A percentile compares a stretch with the other conserved stretches of the same genome.
These are phyloP conservation scores for Blastomyces silverae DNA, from an alignment of 2,329 filamentous ascomycete species.

Conservation along the genomic window DNA sequence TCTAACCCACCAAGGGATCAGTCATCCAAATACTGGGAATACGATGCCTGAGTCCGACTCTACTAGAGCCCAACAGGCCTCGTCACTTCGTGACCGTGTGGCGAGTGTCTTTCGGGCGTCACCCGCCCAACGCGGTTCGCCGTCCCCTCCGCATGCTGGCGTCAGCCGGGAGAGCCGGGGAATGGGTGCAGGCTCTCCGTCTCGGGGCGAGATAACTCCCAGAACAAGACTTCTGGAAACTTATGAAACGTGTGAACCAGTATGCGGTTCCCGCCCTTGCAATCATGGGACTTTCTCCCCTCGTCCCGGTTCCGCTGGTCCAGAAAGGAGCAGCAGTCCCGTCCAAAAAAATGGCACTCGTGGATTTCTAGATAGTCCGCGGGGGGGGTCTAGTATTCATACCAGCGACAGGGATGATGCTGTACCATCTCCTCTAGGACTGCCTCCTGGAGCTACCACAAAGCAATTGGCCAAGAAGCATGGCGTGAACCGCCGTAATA, in stretches of 20 bases:
- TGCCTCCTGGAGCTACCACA: conserved; percentile 59
- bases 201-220: conserved; percentile 25
- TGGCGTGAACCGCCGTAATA: conserved; percentile 64
- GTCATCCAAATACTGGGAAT: conserved; percentile 12
- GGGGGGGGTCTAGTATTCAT: conserved; percentile 21
- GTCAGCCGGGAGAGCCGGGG: conserved; percentile 12
- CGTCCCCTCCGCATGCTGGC: conserved; percentile 15
- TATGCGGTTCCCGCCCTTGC: conserved; percentile 46
- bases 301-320: conserved; percentile 41
- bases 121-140: conserved; percentile 18
- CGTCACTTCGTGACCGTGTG: conserved; percentile 30
- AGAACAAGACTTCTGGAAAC: conserved; percentile 37
- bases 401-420: conserved; percentile 41
- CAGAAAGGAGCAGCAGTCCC: conserved; percentile 29
- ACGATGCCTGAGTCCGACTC: conserved; percentile 29
- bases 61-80: conserved; percentile 21
- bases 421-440: conserved; percentile 43
- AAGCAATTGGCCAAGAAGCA: conserved; percentile 64
- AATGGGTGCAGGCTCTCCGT: neutral
- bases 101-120: conserved; percentile 29
- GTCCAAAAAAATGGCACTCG: conserved; percentile 26
- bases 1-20: neutral
- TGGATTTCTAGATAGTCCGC: conserved; percentile 21
- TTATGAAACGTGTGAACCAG: conserved; percentile 33
- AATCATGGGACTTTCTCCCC: conserved; percentile 73